A percentile compares a stretch with the other conserved stretches of the same genome.
Evolutionary conservation across 2,329 filamentous ascomycete species (phyloP).

Genomic region (Epichloe gansuensis): DNA sequence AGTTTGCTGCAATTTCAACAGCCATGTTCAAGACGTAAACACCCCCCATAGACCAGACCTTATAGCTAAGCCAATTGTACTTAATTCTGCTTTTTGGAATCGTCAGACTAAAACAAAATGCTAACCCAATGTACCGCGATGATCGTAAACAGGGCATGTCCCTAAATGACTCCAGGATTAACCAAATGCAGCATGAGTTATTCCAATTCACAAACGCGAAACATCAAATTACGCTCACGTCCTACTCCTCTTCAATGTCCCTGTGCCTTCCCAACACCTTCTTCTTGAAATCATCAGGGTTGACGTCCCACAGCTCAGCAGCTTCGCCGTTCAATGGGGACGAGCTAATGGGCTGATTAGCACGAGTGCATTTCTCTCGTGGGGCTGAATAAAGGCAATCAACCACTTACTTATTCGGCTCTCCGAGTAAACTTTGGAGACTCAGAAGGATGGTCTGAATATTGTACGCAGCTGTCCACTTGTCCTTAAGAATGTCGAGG

Average conservation of each 20-base stretch:
- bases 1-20: not conserved
- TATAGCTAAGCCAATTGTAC: not conserved
- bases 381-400: not conserved
- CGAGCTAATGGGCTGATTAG: constrained; percentile 40
- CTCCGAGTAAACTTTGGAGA: constrained; percentile 85
- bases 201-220: constrained; percentile 5
- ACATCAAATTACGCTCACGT: not conserved
- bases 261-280: constrained; percentile 51
- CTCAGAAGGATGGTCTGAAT: constrained; percentile 87
- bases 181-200: constrained; percentile 13
- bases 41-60: not conserved
- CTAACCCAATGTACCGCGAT: constrained; percentile 18
- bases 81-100: constrained; percentile 7
- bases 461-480: constrained; percentile 97
- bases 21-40: not conserved
- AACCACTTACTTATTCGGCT: constrained; percentile 84
- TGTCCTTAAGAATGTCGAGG: constrained; percentile 95
- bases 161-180: constrained; percentile 26
- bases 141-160: constrained; percentile 17
- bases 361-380: not conserved
- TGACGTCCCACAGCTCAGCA: constrained; percentile 87
- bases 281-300: constrained; percentile 76
- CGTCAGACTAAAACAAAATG: constrained; percentile 13
- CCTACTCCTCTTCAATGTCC: constrained; percentile 51
- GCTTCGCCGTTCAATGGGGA: constrained; percentile 94